phyloP scores from a whole-genome alignment of 441 rosid genomes.

The Pelargonium cotyledonis region DNA sequence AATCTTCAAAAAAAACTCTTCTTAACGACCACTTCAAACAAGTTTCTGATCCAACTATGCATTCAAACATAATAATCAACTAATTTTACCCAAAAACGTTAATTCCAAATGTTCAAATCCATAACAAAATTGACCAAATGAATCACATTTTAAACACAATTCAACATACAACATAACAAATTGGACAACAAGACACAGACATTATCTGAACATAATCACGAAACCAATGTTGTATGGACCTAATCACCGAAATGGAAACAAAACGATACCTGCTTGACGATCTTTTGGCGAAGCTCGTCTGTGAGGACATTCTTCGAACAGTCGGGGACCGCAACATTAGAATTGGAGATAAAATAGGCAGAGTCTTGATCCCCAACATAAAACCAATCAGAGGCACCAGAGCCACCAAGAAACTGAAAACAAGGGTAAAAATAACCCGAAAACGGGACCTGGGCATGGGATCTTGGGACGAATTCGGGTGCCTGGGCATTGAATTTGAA shows the following conservation, averaged over 20 bases:
- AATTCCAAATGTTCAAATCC: neutral
- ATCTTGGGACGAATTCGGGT: constrained; percentile 77
- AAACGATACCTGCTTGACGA: constrained; percentile 64
- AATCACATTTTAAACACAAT: neutral
- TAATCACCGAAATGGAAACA: neutral
- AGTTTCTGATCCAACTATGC: neutral
- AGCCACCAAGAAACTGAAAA: constrained; percentile 49
- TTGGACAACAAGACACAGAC: neutral
- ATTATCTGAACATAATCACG: neutral
- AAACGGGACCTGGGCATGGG: constrained; percentile 48
- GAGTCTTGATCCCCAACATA: constrained; percentile 56
- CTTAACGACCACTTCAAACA: neutral
- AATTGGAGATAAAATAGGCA: constrained; percentile 47
- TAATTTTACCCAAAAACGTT: neutral
- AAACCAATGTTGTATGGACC: neutral
- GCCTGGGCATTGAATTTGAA: constrained; percentile 90
- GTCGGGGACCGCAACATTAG: constrained; percentile 38
- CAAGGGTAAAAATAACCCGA: constrained; percentile 65
- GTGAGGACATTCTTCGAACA: constrained; percentile 43
- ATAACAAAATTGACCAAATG: neutral
- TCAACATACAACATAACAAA: too few species aligned
- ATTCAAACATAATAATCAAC: neutral
- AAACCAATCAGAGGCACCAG: constrained; percentile 56
- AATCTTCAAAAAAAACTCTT: too few species aligned
- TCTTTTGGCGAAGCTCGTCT: constrained; percentile 74